These are phyloP conservation scores for Boletus hoseneyae DNA, from an alignment of 1,284 basidiomycete species.

Conservation along the genomic window DNA sequence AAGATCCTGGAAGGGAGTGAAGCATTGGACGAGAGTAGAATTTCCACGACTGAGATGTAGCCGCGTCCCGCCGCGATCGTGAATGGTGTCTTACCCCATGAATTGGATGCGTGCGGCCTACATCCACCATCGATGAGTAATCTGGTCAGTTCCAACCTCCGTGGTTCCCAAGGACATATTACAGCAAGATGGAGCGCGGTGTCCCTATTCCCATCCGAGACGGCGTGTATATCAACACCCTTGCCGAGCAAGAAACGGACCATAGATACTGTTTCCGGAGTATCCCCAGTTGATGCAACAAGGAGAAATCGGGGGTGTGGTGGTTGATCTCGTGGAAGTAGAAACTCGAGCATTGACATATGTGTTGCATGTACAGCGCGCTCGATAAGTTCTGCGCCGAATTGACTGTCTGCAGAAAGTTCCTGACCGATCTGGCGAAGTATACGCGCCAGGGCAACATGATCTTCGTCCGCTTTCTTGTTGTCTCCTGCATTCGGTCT, in stretches of 20 bases:
- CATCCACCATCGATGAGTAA: too few relatives aligned
- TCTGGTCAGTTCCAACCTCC: too few relatives aligned
- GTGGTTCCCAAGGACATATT: neutral
- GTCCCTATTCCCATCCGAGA: neutral
- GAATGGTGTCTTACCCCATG: neutral
- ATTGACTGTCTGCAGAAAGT: neutral
- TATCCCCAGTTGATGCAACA: neutral
- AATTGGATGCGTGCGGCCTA: too few relatives aligned
- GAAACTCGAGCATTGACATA: too few relatives aligned
- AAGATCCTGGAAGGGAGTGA: too few relatives aligned
- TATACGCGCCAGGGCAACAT: neutral
- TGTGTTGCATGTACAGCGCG: neutral
- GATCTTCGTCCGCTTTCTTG: neutral
- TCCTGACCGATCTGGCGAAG: neutral
- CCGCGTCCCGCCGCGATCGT: neutral
- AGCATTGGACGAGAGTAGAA: too few relatives aligned
- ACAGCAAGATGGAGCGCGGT: neutral
- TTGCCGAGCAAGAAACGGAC: neutral
- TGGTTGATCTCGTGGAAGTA: too few relatives aligned
- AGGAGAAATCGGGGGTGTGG: neutral
- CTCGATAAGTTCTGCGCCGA: neutral
- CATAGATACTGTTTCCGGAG: neutral
- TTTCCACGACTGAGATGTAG: neutral
- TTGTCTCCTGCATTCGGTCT: neutral
- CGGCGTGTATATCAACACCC: neutral